Percentiles rank a stretch among this genome's conserved stretches.
These are phyloP conservation scores for Rhinocladiella similis DNA, from an alignment of 2,329 filamentous ascomycete species.

Conservation along the genomic window DNA sequence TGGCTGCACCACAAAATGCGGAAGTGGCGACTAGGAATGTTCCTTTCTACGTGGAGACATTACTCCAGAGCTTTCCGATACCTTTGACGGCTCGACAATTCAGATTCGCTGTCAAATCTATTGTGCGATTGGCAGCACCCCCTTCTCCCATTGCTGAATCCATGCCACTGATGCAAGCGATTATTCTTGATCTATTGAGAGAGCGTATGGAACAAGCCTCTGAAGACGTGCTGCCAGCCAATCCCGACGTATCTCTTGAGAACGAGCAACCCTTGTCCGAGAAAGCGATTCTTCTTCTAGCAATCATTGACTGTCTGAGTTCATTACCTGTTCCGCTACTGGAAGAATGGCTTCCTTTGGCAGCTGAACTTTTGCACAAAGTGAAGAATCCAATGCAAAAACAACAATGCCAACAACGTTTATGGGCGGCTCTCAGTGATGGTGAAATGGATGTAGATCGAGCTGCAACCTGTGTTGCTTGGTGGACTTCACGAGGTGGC, in stretches of 20 bases:
- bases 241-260: slow-evolving; percentile 34
- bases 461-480: slow-evolving; percentile 73
- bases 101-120: slow-evolving; percentile 80
- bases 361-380: slow-evolving; percentile 65
- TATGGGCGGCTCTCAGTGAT: slow-evolving; percentile 76
- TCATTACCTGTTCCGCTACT: slow-evolving; percentile 69
- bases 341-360: slow-evolving; percentile 76
- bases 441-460: slow-evolving; percentile 89
- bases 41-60: slow-evolving; percentile 78
- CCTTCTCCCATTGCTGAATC: slow-evolving; percentile 72
- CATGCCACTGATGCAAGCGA: slow-evolving; percentile 77
- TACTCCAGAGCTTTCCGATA: slow-evolving; percentile 76
- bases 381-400: slow-evolving; percentile 64
- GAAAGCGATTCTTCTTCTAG: slow-evolving; percentile 73
- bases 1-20: slow-evolving; percentile 77
- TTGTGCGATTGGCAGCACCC: slow-evolving; percentile 78
- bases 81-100: slow-evolving; percentile 84
- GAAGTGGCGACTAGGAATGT: slow-evolving; percentile 69
- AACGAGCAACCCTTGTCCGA: slow-evolving; percentile 60
- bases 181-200: slow-evolving; percentile 74
- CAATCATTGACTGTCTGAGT: slow-evolving; percentile 76
- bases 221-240: slow-evolving; percentile 48
- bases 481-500: slow-evolving; percentile 74
- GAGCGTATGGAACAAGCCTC: slow-evolving; percentile 62
- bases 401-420: slow-evolving; percentile 65